phyloP scores from a whole-genome alignment of 305 asterid species.

The Solanum aculeatissimum region DNA sequence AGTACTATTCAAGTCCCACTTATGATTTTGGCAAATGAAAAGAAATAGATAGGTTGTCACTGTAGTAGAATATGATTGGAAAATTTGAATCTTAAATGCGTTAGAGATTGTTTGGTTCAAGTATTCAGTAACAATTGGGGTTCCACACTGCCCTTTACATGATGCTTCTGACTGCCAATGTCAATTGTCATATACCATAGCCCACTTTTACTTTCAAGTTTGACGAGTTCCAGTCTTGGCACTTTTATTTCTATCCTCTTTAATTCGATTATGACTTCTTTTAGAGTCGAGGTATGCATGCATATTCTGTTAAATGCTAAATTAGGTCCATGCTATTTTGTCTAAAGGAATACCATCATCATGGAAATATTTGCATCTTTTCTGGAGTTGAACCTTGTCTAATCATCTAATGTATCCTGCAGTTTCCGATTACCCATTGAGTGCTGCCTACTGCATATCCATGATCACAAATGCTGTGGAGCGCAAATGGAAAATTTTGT shows the following conservation, averaged over 20 bases:
- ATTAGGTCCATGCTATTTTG: neutral
- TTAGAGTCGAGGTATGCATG: neutral
- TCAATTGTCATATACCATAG: neutral
- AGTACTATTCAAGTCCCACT: neutral
- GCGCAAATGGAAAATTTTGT: conserved; percentile 48
- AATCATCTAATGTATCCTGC: conserved; percentile 3
- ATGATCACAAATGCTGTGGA: conserved; percentile 44
- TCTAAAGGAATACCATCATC: neutral
- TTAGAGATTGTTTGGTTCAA: neutral
- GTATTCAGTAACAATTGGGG: neutral
- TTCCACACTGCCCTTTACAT: neutral
- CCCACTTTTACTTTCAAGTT: neutral
- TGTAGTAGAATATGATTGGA: neutral
- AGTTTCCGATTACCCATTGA: conserved; percentile 58
- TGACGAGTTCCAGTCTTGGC: neutral
- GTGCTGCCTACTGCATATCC: conserved; percentile 62
- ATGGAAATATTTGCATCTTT: neutral
- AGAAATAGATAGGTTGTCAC: neutral
- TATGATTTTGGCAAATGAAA: neutral
- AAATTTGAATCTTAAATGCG: neutral
- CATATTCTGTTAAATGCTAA: neutral
- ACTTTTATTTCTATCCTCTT: neutral
- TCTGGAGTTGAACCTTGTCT: neutral
- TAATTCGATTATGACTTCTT: neutral
- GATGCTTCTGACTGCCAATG: neutral